Conservation (phyloP, 352 stramenopile genomes). For the Pythium brachiatum region DNA sequence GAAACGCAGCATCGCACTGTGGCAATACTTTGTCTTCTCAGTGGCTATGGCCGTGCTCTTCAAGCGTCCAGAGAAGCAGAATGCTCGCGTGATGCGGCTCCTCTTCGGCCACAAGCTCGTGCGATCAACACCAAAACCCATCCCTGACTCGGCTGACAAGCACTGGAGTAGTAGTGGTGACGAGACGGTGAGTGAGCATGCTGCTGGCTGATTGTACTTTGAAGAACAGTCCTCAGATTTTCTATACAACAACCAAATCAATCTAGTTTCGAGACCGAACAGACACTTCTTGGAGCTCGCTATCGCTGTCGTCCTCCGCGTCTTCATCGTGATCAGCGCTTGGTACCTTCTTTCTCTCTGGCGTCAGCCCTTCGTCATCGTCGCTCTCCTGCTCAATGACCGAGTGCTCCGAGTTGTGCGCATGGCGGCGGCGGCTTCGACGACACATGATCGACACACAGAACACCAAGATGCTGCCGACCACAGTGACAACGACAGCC, state of each 20-base stretch:
- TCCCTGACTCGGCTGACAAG: background rate
- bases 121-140: background rate
- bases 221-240: too few relatives aligned
- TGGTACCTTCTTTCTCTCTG: constrained; percentile 8
- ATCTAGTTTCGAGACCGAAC: constrained; percentile 6
- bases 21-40: constrained; percentile 52
- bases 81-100: constrained; percentile 41
- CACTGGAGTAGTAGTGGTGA: too few relatives aligned
- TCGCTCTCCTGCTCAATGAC: constrained; percentile 62
- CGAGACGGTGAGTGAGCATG: too few relatives aligned
- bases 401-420: constrained; percentile 36
- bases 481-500: constrained; percentile 38
- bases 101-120: constrained; percentile 47
- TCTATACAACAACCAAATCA: background rate
- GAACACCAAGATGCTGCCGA: constrained; percentile 48
- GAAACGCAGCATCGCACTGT: constrained; percentile 23
- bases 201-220: too few relatives aligned
- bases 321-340: constrained; percentile 37
- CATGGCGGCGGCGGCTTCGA: constrained; percentile 36
- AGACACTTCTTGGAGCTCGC: constrained; percentile 14
- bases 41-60: constrained; percentile 52
- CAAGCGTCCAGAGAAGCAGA: constrained; percentile 39
- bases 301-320: constrained; percentile 17
- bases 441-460: constrained; percentile 53
- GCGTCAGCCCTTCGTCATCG: constrained; percentile 33